phyloP scores from a whole-genome alignment of 495 filamentous ascomycete genomes.

The Astrothelium macrocarpum region DNA sequence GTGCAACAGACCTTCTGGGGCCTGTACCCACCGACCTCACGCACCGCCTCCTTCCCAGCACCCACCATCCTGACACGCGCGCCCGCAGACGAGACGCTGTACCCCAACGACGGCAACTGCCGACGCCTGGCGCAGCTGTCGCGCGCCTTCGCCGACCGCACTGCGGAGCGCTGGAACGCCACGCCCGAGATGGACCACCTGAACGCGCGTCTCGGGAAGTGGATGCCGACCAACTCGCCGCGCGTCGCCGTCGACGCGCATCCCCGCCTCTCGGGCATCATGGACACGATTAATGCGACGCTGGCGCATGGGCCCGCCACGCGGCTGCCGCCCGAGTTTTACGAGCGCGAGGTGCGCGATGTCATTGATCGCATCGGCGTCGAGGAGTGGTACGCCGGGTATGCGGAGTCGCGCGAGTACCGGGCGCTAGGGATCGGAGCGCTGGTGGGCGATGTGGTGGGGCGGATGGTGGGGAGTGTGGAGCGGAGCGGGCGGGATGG shows the following conservation, averaged over 20 bases:
- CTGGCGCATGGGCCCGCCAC: slow-evolving; percentile 76
- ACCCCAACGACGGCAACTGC: slow-evolving; percentile 82
- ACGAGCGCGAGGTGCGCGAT: slow-evolving; percentile 58
- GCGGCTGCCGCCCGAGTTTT: slow-evolving; percentile 73
- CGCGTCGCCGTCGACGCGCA: slow-evolving; percentile 73
- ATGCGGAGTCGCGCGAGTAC: slow-evolving; percentile 74
- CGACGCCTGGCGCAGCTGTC: slow-evolving; percentile 72
- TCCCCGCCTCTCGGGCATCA: slow-evolving; percentile 77
- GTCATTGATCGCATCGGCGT: slow-evolving; percentile 71
- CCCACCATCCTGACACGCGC: slow-evolving; percentile 67
- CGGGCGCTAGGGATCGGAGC: slow-evolving; percentile 76
- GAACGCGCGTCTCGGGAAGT: slow-evolving; percentile 64
- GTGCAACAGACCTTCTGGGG: slow-evolving; percentile 84
- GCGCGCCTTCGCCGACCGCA: slow-evolving; percentile 68
- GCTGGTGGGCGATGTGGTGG: slow-evolving; percentile 74
- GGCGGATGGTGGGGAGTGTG: slow-evolving; percentile 60
- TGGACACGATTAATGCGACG: slow-evolving; percentile 87
- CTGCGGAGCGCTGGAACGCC: slow-evolving; percentile 73
- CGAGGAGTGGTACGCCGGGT: slow-evolving; percentile 92
- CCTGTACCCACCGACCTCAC: slow-evolving; percentile 68
- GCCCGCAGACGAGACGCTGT: slow-evolving; percentile 77
- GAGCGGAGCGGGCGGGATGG: slow-evolving; percentile 53
- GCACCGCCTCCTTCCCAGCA: slow-evolving; percentile 53
- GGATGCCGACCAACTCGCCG: slow-evolving; percentile 62
- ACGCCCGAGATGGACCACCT: slow-evolving; percentile 77